Evolutionary conservation across 2,329 filamentous ascomycete species (phyloP), one percentile per base, ranked within the genome.

Genomic region (Colletotrichum sp.): DNA sequence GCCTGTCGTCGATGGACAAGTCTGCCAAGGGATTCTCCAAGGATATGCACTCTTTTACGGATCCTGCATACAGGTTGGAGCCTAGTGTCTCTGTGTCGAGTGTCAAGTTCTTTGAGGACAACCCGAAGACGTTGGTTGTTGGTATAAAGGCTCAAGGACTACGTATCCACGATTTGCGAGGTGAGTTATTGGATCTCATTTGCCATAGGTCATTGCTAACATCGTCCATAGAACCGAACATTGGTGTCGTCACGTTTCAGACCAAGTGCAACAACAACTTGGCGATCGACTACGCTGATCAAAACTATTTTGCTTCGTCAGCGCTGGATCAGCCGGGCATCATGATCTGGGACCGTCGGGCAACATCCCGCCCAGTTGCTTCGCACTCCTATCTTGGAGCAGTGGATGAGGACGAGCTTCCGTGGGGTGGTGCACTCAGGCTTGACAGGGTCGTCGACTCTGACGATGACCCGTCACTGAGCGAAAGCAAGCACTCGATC

Each of bases 241-340:
- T 88, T 24, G 52, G 59, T 34, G 89, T 89, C 8, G 86, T 90
- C 64, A 91, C 87, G n/a, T 93, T 93, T 78, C 90, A 90, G 77
- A 94, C 92, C 6, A 92, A 90, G 79, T 93, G 91, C 80, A 93
- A 92, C 82, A 94, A 94, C 79, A 94, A 94, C 78, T 83, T 97
- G 71, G 91, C 94, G 18, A 95, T 97, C 76, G 95, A 97, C 85
- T 95, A 94, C 76, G 88, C 92, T 26, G 94, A 98, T 79, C 92
- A 93, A 78, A 96, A 97, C 80, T 96, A 96, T 83, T 96, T 97
- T 85, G 93, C 95, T 2, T 96, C 95, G 2, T 95, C 94, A 16
- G 93, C 93, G 4, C 86, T 95, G 15, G 94, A 95, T 75, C 93
- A 95, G 66, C 93, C 95, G 1, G 92, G 92, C 9, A 89, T 96